Conservation (phyloP, 2,329 filamentous ascomycete genomes). For the Gliomastix tumulicola region DNA sequence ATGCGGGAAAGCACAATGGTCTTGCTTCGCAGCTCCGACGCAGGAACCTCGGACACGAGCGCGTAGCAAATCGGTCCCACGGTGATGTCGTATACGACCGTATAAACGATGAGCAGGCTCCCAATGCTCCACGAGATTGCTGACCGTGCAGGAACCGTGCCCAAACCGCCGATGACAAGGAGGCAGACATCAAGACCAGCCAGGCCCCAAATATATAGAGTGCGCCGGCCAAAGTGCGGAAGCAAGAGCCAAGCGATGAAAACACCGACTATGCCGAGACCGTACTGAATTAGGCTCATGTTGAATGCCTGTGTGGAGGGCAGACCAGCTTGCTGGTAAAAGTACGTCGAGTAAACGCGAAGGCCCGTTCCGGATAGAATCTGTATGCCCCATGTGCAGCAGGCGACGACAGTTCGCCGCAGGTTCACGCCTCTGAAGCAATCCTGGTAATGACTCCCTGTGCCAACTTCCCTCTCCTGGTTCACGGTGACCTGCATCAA, state of each 20-base stretch:
- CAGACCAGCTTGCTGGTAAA: slow-evolving; percentile 33
- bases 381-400: slow-evolving; percentile 25
- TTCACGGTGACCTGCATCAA: slow-evolving; percentile 1
- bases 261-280: slow-evolving; percentile 28
- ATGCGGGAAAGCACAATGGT: slow-evolving; percentile 19
- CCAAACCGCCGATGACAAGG: slow-evolving; percentile 36
- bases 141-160: too few relatives aligned
- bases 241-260: slow-evolving; percentile 29
- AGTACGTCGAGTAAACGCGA: slow-evolving; percentile 29
- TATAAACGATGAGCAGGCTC: slow-evolving; percentile 18
- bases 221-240: slow-evolving; percentile 26
- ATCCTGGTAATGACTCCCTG: slow-evolving; percentile 24
- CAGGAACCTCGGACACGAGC: slow-evolving; percentile 23
- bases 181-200: slow-evolving; percentile 38
- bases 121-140: slow-evolving; percentile 7
- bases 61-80: slow-evolving; percentile 11
- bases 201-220: slow-evolving; percentile 28
- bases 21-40: slow-evolving; percentile 23
- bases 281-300: slow-evolving; percentile 22
- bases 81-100: slow-evolving; percentile 13
- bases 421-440: slow-evolving; percentile 36
- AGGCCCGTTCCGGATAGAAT: slow-evolving; percentile 22
- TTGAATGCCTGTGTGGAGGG: slow-evolving; percentile 23
- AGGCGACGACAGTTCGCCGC: slow-evolving; percentile 31
- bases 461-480: slow-evolving; percentile 22